Conservation (phyloP, 768 basidiomycete species). For the Auriscalpium microsporum region DNA sequence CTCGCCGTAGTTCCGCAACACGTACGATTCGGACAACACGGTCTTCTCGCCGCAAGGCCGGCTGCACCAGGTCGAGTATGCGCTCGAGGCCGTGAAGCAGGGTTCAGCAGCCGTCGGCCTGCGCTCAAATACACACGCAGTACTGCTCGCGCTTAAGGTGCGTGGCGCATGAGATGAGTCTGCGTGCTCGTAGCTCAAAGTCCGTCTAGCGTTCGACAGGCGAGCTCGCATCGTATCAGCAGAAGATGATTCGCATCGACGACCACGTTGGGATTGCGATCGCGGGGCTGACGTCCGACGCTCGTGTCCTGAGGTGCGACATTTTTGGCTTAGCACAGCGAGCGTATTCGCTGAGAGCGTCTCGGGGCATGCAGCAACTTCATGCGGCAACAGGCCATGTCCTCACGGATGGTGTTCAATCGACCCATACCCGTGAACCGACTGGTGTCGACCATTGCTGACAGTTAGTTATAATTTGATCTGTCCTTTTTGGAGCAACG, state of each 20-base stretch:
- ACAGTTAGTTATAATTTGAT: constrained; percentile 53
- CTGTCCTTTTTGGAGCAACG: neutral
- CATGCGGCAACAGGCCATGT: constrained; percentile 98
- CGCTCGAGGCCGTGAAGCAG: constrained; percentile 98
- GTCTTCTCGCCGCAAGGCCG: constrained; percentile 96
- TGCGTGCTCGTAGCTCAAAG: neutral
- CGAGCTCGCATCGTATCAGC: constrained; percentile 98
- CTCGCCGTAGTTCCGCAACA: constrained; percentile 71
- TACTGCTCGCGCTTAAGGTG: constrained; percentile 90
- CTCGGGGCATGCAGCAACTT: constrained; percentile 62
- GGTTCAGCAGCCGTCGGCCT: constrained; percentile 98
- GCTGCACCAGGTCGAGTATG: constrained; percentile 96
- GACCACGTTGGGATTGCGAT: constrained; percentile 99
- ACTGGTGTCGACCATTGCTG: constrained; percentile 87
- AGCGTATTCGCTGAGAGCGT: neutral
- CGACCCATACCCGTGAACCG: constrained; percentile 91
- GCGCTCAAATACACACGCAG: constrained; percentile 89
- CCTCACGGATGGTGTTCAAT: constrained; percentile 90
- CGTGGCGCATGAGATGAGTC: constrained; percentile 12
- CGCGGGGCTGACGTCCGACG: constrained; percentile 97
- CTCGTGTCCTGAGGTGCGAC: constrained; percentile 84
- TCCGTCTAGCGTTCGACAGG: constrained; percentile 83
- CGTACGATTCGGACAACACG: constrained; percentile 98
- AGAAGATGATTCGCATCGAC: constrained; percentile 99
- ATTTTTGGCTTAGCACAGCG: neutral